Base-by-base conservation (phyloP, 116 monocot species). In the Iris pallida region DNA sequence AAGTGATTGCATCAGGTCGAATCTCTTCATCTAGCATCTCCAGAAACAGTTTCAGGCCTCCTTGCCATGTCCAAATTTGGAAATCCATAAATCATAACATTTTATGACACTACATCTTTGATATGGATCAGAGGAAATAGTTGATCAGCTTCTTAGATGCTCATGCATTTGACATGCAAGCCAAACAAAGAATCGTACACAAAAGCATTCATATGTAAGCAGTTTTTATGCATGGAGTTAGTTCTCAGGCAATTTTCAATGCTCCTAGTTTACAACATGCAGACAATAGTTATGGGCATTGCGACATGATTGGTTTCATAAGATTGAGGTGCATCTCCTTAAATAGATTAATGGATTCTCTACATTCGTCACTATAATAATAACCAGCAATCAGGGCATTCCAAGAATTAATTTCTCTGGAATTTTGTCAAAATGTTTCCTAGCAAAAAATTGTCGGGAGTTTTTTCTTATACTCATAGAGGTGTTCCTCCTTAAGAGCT, bases 71-170 rank as follows among this genome's bases (percentile, higher is more conserved):
- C 84, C 80, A 63, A 77, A 76, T 73, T 84, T 19, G 73, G 76
- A 61, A 77, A 73, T 2, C 70, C 72, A 49, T 47, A 13, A 70
- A 80, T 80, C 64, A 76, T 76, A 43, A 80, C 73, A 61, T 84
- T 84, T 63, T 76, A 84, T 47, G 84, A 80, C 42, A 84, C n/a
- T n/a, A n/a, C 45, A 74, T 84, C 84, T 58, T 77, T 84, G 14
- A 70, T 16, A 51, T 73, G 65, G 13, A 80, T 73, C 7, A 69
- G 67, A 14, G 48, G 4, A 42, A n/a, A 80, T 51, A 77, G 68
- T 70, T 1, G 42, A 42, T 63, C 49, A 63, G 76, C 72, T 58
- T 84, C 84, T 55, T 14, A 7, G 6, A 77, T 48, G 20, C 53
- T 62, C 12, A 76, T 80, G 62, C 80, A 84, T 76, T 77, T 84